Percentiles rank a stretch among this genome's conserved stretches.
Evolutionary conservation across 345 rosid genomes (phyloP).

Genomic region (Eucalyptus regnans): DNA sequence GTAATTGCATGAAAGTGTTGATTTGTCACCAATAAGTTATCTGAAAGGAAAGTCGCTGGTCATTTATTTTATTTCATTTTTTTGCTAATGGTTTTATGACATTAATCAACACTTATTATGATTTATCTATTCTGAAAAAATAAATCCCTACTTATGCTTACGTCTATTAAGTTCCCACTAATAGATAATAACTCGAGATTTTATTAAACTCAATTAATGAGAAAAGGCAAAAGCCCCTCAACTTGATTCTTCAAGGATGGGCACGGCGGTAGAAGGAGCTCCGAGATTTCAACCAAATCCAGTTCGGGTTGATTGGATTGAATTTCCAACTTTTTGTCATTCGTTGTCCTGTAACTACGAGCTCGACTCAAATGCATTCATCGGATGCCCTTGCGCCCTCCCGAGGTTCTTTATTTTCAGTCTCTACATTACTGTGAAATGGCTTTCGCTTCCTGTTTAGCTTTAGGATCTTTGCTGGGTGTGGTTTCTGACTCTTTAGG

Average conservation of each 20-base stretch:
- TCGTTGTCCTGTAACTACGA: not conserved
- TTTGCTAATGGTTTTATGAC: not conserved
- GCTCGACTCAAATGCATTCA: not conserved
- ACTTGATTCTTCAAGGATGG: not conserved
- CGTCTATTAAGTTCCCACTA: not conserved
- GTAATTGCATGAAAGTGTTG: not conserved
- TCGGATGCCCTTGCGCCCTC: not conserved
- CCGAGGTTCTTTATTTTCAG: not conserved
- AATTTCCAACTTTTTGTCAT: not conserved
- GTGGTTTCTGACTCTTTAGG: not conserved
- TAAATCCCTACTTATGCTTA: not conserved
- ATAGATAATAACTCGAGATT: not conserved
- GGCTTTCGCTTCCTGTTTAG: not conserved
- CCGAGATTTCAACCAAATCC: not conserved
- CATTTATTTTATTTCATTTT: not conserved
- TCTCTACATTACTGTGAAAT: not conserved
- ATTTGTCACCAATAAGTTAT: not conserved
- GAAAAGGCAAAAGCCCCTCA: not conserved
- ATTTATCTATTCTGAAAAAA: not conserved
- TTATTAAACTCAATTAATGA: not conserved
- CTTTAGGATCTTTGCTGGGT: not conserved
- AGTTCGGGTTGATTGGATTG: not conserved
- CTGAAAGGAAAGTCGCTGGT: not conserved
- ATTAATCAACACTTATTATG: not conserved
- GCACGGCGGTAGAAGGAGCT: not conserved